Percentiles rank a stretch among this genome's conserved stretches.
Evolutionary conservation across 2,329 filamentous ascomycete species (phyloP).

Genomic region (Scedosporium aurantiacum): DNA sequence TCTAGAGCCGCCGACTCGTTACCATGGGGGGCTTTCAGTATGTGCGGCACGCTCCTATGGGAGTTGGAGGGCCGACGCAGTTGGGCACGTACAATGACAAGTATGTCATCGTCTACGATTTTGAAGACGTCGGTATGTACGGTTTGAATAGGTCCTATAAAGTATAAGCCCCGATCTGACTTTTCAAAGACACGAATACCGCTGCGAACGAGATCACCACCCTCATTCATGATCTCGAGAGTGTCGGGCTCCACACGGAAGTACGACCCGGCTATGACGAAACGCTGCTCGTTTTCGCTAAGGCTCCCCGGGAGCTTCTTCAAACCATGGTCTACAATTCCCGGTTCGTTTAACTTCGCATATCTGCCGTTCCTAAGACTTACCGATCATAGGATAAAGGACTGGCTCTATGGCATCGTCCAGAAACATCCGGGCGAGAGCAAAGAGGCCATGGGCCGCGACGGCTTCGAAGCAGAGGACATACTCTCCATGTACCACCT

Average conservation of each 20-base stretch:
- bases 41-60: no score
- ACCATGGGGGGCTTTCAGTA: no score
- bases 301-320: slow-evolving; percentile 50
- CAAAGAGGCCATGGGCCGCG: slow-evolving; percentile 41
- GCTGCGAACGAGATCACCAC: slow-evolving; percentile 23
- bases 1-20: no score
- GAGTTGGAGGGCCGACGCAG: not conserved
- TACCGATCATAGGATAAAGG: slow-evolving; percentile 45
- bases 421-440: slow-evolving; percentile 48
- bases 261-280: slow-evolving; percentile 60
- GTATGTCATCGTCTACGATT: slow-evolving; percentile 29
- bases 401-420: slow-evolving; percentile 64
- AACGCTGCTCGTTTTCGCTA: slow-evolving; percentile 56
- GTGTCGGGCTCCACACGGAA: slow-evolving; percentile 56
- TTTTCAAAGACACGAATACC: slow-evolving; percentile 19
- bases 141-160: not conserved
- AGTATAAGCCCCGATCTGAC: not conserved
- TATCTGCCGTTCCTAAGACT: not conserved
- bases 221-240: slow-evolving; percentile 47
- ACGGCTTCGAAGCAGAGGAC: slow-evolving; percentile 50
- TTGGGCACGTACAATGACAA: slow-evolving; percentile 21
- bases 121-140: slow-evolving; percentile 20
- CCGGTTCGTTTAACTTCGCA: slow-evolving; percentile 29
- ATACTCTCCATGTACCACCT: slow-evolving; percentile 61
- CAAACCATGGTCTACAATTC: slow-evolving; percentile 57